Evolutionary conservation across 495 filamentous ascomycete species (phyloP), one percentile per base, ranked within the genome.

Genomic region (Penicillium steckii): DNA sequence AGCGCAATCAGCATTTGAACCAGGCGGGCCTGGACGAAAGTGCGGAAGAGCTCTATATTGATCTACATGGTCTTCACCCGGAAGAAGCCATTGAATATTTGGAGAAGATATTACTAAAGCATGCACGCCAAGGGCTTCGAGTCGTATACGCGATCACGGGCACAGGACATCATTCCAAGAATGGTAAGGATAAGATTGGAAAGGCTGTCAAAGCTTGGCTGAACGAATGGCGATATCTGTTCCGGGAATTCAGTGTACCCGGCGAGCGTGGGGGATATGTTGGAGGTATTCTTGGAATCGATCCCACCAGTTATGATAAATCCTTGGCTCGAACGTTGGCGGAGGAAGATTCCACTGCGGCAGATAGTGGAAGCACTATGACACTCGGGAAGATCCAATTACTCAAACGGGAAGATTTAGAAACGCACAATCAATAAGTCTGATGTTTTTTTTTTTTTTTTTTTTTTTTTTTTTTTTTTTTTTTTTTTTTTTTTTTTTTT

Each of bases 141-240:
- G 86, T 92, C 2, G 80, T 97, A 24, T 99, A 97, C 60, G 92
- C 91, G 41, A 97, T 97, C 61, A 96, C 91, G 3, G 94, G 94
- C 50, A 97, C 94, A 6, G 93, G 93, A 8, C 95, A 99, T 61
- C 95, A 97, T 65, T 95, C 90, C 57, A 97, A 97, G 76, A 94
- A 95, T 62, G 94, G 94, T 56, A 97, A 97, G 69, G 95, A 99
- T 67, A 99, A 99, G 70, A 87, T 99, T 24, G 93, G 93, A 53
- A 97, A 96, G 74, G 90, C 91, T 7, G 83, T 99, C 55, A 85
- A 93, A 46, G 80, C 76, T 37, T 99, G 95, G 73, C 76, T 99
- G 22, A 93, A 93, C 60, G 93, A 97, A 61, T 96, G 91, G 91
- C 85, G 88, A 52, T 97, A 96, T 59, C 86, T 91, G 0, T 99